Evolutionary conservation across 129 eudicot genomes (phyloP), one percentile per base, ranked within the genome.

Genomic region (Centrapalus pauciflorus): DNA sequence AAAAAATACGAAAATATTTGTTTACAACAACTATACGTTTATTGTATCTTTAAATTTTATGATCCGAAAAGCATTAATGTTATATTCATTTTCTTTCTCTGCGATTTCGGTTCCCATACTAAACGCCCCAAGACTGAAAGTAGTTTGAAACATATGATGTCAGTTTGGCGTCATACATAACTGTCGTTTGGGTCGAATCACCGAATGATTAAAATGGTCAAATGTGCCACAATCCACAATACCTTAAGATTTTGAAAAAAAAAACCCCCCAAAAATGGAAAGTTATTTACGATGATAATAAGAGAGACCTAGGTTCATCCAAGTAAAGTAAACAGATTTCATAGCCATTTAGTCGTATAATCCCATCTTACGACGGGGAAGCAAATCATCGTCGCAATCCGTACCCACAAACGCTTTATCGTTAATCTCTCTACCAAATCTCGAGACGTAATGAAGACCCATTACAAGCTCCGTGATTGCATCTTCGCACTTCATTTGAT

Each of bases 371-470:
- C 67, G 73, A 67, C 66, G 71, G 21, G 66, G 79, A 74, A 60
- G 28, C 49, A 61, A 45, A 71, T 73, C 61, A 29, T 69, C 77
- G 32, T 69, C 84, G 50, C 56, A 66, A 43, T 59, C 40, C 35
- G 20, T 28, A 20, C 59, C 89, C 70, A 43, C 21, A 3, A 82
- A 78, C 43, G 83, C 84, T 40, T 43, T 78, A 69, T 52, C 80
- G 56, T 72, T 85, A 32, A 78, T 73, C 60, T 84, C 87, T 46
- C 81, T 73, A 33, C 84, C 83, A 41, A 81, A 88, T 64, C 87
- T 76, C 25, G 71, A 80, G 23, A 93, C 74, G 43, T 93, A 93
- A 79, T 82, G 92, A 60, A 93, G 77, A 72, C 95, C 90, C 86
- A 86, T 77, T 29, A 92, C 78, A 59, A 92, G 84, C 68, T 92